Percentiles rank a stretch among this genome's conserved stretches.
phyloP scores from a whole-genome alignment of 2,329 filamentous ascomycete species.

The Paecilomyces dactylethromorphus region DNA sequence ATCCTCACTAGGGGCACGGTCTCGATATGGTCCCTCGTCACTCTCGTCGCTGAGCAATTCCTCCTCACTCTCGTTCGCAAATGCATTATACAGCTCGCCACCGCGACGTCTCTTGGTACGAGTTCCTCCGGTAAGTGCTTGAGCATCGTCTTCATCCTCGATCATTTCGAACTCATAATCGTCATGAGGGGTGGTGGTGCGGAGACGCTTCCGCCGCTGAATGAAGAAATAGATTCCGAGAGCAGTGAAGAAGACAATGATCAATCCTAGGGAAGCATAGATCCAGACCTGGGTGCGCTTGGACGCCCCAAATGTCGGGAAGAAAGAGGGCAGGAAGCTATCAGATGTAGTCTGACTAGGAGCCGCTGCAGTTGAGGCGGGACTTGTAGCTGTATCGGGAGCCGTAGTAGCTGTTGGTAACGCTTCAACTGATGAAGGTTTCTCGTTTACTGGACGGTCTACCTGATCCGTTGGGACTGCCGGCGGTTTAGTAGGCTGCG shows the following conservation, averaged over 20 bases:
- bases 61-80: constrained; percentile 85
- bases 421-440: constrained; percentile 34
- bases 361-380: constrained; percentile 20
- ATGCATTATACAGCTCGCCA: constrained; percentile 93
- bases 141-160: constrained; percentile 64
- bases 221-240: constrained; percentile 77
- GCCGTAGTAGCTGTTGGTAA: constrained; percentile 10
- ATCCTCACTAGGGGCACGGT: constrained; percentile 13
- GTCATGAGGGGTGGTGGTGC: constrained; percentile 67
- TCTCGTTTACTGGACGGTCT: constrained; percentile 57
- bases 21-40: constrained; percentile 26
- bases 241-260: constrained; percentile 72
- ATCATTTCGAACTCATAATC: constrained; percentile 94
- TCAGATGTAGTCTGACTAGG: constrained; percentile 34
- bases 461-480: constrained; percentile 56
- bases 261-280: constrained; percentile 77
- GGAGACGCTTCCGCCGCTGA: constrained; percentile 68
- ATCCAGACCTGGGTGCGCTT: constrained; percentile 91
- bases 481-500: constrained; percentile 39
- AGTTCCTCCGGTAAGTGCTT: constrained; percentile 42
- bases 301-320: constrained; percentile 84
- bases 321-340: constrained; percentile 71
- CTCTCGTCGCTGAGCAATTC: constrained; percentile 49
- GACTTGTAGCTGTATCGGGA: constrained; percentile 22
- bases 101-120: constrained; percentile 53